Percentiles rank a stretch among this genome's conserved stretches.
These are phyloP conservation scores for Mycosphaerella sp. DNA, from an alignment of 2,329 filamentous ascomycete genomes.

Conservation along the genomic window DNA sequence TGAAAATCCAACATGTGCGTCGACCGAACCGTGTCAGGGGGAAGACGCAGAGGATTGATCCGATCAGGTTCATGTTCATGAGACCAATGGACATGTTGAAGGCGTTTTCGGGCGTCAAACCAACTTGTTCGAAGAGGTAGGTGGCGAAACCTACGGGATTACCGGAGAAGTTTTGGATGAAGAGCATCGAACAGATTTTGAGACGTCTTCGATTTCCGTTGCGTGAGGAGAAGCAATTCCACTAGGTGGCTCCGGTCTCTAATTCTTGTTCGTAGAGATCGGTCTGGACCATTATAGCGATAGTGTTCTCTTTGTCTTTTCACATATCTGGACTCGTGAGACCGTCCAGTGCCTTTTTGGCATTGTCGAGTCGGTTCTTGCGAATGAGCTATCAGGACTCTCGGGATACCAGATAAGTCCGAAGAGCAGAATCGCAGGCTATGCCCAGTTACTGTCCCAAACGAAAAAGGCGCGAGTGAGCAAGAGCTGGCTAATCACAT, in stretches of 20 bases:
- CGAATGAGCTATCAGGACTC: constrained; percentile 32
- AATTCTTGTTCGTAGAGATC: constrained; percentile 50
- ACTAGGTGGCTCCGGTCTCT: constrained; percentile 44
- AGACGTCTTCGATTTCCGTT: constrained; percentile 2
- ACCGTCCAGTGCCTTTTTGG: constrained; percentile 11
- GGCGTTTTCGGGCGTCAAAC: constrained; percentile 1
- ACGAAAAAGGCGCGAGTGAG: constrained; percentile 30
- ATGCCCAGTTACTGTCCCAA: constrained; percentile 28
- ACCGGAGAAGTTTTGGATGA: not conserved
- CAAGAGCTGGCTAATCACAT: constrained; percentile 38
- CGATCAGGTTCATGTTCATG: constrained; percentile 1
- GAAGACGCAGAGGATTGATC: not conserved
- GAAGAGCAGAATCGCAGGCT: constrained; percentile 27
- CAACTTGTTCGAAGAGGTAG: constrained; percentile 4
- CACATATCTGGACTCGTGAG: constrained; percentile 18
- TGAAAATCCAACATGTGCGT: constrained; percentile 2
- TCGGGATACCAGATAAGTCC: constrained; percentile 23
- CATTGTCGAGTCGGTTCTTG: constrained; percentile 28
- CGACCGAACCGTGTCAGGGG: not conserved
- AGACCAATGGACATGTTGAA: constrained; percentile 6
- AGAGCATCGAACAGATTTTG: constrained; percentile 2
- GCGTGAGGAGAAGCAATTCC: constrained; percentile 43
- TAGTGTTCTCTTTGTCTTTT: not conserved
- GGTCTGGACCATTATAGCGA: constrained; percentile 26
- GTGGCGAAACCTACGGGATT: constrained; percentile 3